phyloP scores from a whole-genome alignment of 371 early-diverging fungal genomes.

The Rhizopus sp. region DNA sequence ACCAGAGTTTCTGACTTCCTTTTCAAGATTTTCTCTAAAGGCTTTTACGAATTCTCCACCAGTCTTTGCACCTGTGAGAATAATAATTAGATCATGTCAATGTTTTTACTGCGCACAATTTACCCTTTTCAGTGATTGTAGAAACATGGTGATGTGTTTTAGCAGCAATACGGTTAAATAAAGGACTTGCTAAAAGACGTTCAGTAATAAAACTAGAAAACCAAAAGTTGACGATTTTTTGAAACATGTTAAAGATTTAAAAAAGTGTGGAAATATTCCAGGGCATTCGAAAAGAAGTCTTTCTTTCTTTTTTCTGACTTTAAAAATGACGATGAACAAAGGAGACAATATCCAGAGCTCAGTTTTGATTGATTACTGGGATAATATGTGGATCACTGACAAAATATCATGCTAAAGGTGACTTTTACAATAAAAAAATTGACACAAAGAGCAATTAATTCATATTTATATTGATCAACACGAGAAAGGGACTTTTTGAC shows the following conservation, averaged over 20 bases:
- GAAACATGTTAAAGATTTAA: conserved; percentile 37
- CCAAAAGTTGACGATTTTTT: conserved; percentile 53
- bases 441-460: too few species aligned
- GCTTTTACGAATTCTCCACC: conserved; percentile 46
- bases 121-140: conserved; percentile 44
- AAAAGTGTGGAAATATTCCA: background rate
- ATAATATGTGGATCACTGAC: too few species aligned
- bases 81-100: background rate
- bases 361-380: too few species aligned
- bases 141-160: conserved; percentile 59
- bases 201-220: conserved; percentile 51
- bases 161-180: conserved; percentile 50
- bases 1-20: conserved; percentile 41
- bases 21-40: conserved; percentile 54
- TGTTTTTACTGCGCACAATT: background rate
- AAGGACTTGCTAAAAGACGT: conserved; percentile 46
- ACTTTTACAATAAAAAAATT: too few species aligned
- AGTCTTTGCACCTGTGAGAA: conserved; percentile 29
- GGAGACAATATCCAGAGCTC: too few species aligned
- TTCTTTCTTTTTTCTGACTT: too few species aligned
- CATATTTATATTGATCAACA: too few species aligned
- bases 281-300: too few species aligned
- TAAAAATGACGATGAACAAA: too few species aligned
- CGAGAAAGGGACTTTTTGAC: too few species aligned
- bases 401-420: too few species aligned